Conservation (phyloP, 495 filamentous ascomycete genomes). For the Hyphodiscus hymeniophilus region DNA sequence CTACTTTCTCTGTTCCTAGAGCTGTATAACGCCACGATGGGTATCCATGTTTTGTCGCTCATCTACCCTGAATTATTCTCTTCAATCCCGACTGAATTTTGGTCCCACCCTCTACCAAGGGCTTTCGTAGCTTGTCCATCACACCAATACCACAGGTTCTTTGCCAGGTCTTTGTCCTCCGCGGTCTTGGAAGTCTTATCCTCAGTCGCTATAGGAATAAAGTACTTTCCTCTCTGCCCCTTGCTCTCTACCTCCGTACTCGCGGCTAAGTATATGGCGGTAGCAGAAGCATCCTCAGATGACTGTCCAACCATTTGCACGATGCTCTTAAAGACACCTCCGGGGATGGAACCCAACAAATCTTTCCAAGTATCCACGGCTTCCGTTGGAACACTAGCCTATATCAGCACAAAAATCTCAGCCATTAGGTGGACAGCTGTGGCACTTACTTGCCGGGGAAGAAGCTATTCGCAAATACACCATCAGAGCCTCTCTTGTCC, state of each 20-base stretch:
- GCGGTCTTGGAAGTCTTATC: neutral
- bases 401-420: neutral
- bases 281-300: neutral
- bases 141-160: constrained; percentile 2
- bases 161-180: constrained; percentile 2
- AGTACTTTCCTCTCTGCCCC: constrained; percentile 1
- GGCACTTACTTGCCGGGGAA: constrained; percentile 1
- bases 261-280: neutral
- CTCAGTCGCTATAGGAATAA: constrained; percentile 1
- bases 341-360: neutral
- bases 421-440: no score
- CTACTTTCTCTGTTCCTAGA: no score
- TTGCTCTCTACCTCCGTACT: neutral
- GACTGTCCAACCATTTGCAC: constrained; percentile 1
- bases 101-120: neutral
- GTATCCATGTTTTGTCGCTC: no score
- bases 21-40: no score
- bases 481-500: neutral
- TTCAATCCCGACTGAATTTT: neutral
- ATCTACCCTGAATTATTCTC: neutral
- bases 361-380: constrained; percentile 2
- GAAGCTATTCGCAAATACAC: neutral
- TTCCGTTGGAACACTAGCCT: neutral
- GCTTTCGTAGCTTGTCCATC: constrained; percentile 1
- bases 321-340: neutral